Evolutionary conservation across 169 alveolate genomes (phyloP), one percentile per base, ranked within the genome.

Genomic region (Amoebophrya sp.): DNA sequence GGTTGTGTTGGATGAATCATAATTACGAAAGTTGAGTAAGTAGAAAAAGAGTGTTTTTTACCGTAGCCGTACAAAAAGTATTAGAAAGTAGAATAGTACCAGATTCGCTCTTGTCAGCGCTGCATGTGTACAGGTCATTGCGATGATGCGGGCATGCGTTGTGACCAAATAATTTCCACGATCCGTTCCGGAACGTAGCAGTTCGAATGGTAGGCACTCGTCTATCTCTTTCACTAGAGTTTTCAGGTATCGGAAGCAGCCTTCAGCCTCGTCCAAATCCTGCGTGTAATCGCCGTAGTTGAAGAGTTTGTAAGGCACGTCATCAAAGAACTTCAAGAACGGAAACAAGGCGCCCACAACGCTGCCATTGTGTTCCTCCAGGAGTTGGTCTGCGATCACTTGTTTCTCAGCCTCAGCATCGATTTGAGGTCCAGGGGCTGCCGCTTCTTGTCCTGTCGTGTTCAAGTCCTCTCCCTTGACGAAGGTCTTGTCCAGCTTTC

Each of bases 111-210:
- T 94, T 41, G 97, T 97, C 41, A 97, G 94, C n/a, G 99, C 98
- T 10, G 99, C 99, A 93, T 97, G 99, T 53, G 99, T 98, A 92
- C 99, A 97, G 26, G 99, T 98, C 98, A 98, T 96, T 6, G 99
- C 99, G 33, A 98, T 95, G 77, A 98, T 96, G 92, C 98, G 96
- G 3, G 99, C 97, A 89, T 97, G 97, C 34, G 93, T 93, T 91
- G 98, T 96, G 91, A 98, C 96, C 91, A 98, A 95, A 93, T 95
- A 97, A 94, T 96, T 95, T 39, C 98, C 98, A n/a, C 99, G 95
- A 92, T 98, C 99, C 65, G 65, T 65, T 36, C 83, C 83, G 83
- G 36, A 26, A 0, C 83, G 83, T 6, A 65, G 83, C 83, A 65
- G 18, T 36, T 65, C 83, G 83, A 65, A 65, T 10, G 83, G 83